These are phyloP conservation scores for Soucietia sequanensis DNA, from an alignment of 805 yeast species.

Conservation along the genomic window DNA sequence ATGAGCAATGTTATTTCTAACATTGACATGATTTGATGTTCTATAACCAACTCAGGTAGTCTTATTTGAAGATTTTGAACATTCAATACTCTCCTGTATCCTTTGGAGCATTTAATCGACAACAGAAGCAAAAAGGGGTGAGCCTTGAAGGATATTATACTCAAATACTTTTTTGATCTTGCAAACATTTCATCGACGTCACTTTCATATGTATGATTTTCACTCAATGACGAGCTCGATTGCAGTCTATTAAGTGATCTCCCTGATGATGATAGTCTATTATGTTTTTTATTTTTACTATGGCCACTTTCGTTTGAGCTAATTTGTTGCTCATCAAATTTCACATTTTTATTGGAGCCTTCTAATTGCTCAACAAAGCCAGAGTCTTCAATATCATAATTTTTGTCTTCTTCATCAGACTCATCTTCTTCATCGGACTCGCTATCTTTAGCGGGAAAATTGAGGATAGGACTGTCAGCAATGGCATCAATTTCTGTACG, in stretches of 20 bases:
- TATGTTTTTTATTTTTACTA: constrained; percentile 1
- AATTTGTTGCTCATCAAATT: constrained; percentile 3
- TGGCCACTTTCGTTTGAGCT: not conserved
- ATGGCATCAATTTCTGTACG: constrained; percentile 20
- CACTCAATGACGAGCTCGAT: not conserved
- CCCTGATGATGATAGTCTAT: not conserved
- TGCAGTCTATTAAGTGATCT: constrained; percentile 1
- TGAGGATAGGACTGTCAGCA: constrained; percentile 20
- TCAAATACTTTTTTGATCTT: constrained; percentile 71
- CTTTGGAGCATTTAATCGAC: constrained; percentile 34
- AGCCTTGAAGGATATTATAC: constrained; percentile 55
- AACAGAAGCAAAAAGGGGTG: constrained; percentile 29
- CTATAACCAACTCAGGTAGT: constrained; percentile 33
- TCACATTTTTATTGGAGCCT: constrained; percentile 11
- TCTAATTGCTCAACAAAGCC: constrained; percentile 10
- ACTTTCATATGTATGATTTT: constrained; percentile 12
- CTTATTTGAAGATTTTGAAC: constrained; percentile 34
- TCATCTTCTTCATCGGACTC: constrained; percentile 8
- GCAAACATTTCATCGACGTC: constrained; percentile 60
- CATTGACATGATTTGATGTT: constrained; percentile 29
- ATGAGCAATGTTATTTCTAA: constrained; percentile 34
- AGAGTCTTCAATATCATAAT: constrained; percentile 6
- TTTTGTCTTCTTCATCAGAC: constrained; percentile 6
- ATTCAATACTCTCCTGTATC: constrained; percentile 34
- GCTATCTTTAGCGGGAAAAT: not conserved